phyloP scores from a whole-genome alignment of 805 yeast species.

The Sporopachydermia quercuum region DNA sequence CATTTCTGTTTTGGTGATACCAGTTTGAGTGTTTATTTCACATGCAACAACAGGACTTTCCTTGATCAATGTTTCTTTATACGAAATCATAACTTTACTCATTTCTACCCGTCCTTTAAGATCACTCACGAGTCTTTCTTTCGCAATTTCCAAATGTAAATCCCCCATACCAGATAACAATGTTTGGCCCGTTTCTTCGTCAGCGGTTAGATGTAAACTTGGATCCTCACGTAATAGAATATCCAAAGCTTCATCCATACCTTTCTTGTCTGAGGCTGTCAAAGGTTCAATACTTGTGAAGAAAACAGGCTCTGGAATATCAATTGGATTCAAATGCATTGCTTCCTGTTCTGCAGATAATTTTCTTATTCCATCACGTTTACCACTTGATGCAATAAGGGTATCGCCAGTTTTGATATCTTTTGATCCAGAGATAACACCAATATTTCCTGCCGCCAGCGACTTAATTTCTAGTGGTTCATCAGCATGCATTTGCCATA shows the following conservation, averaged over 20 bases:
- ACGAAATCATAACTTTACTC: conserved; percentile 80
- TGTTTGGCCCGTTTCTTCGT: conserved; percentile 83
- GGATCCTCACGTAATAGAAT: conserved; percentile 81
- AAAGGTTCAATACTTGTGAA: conserved; percentile 72
- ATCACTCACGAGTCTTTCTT: conserved; percentile 64
- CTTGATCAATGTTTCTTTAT: conserved; percentile 48
- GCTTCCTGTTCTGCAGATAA: conserved; percentile 29
- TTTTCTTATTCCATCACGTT: conserved; percentile 32
- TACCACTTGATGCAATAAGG: conserved; percentile 43
- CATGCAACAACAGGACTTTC: neutral
- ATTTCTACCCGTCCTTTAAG: conserved; percentile 69
- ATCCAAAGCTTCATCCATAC: conserved; percentile 55
- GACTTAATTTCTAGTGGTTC: conserved; percentile 53
- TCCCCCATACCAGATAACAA: conserved; percentile 95
- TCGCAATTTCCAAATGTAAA: conserved; percentile 79
- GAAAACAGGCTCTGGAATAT: conserved; percentile 85
- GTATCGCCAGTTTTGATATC: conserved; percentile 87
- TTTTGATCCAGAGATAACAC: conserved; percentile 66
- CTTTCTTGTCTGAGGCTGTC: conserved; percentile 65
- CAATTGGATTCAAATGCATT: conserved; percentile 56
- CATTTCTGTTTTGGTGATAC: neutral
- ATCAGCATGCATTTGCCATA: conserved; percentile 82
- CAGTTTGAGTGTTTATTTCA: neutral
- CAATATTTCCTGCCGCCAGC: conserved; percentile 71
- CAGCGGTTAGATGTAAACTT: conserved; percentile 48